Evolutionary conservation across 2,329 filamentous ascomycete species (phyloP), one percentile per base, ranked within the genome.

Genomic region (Pyrenochaeta sp.): DNA sequence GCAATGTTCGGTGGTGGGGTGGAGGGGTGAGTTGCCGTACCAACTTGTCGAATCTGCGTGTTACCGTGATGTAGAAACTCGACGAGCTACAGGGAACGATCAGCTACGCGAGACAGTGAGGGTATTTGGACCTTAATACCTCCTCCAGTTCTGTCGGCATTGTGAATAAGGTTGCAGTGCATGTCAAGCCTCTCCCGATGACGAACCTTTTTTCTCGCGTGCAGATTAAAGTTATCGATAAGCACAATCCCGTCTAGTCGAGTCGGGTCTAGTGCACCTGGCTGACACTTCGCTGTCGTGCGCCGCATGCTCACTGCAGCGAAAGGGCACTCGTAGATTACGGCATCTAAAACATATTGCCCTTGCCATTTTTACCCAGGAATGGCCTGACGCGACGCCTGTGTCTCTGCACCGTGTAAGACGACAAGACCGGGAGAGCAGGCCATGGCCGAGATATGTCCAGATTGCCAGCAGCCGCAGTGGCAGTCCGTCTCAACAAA

Each of bases 11-110:
- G 28, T 51, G 43, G 56, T 43, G 51, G 60, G 53, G 59, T 55
- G 49, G 54, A 52, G 54, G 54, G 57, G 60, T 14, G 41, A 40
- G 41, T 37, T n/a, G n/a, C n/a, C 73, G 60, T 75, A 88, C 86
- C 86, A 57, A 93, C 81, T 69, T 90, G 85, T 60, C 94, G 85
- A 54, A 97, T 90, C 69, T 96, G 89, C 28, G 90, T 90, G 69
- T 95, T 96, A 48, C 89, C 89, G 74, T 96, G 88, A 72, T 89
- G 88, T 47, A 97, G 88, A 74, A 97, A 96, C 69, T 91, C 90
- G 50, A 96, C 90, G 40, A 96, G 84, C 90, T 96, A n/a, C n/a
- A n/a, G n/a, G 34, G n/a, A 36, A 22, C 18, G n/a, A 35, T 32
- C 18, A 39, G 41, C 17, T n/a, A n/a, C n/a, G n/a, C n/a, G n/a